phyloP scores from a whole-genome alignment of 257 asterid genomes.

The Plantago elongata region DNA sequence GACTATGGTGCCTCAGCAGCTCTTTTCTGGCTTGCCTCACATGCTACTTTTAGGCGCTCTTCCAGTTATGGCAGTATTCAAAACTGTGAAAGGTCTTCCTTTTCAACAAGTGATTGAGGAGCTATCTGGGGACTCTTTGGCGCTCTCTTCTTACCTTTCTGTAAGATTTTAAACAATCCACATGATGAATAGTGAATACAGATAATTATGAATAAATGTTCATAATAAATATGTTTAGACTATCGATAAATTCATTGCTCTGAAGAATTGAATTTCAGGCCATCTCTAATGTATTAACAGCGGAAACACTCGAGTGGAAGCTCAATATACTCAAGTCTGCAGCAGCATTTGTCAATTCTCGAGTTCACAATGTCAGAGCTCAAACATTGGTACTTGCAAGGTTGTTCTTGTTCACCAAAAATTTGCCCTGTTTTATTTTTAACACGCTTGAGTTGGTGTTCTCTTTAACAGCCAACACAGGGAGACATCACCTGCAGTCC shows the following conservation, averaged over 20 bases:
- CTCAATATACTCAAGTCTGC: constrained; percentile 68
- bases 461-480: no score
- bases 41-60: constrained; percentile 58
- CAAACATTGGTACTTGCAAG: constrained; percentile 67
- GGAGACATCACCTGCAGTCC: no score
- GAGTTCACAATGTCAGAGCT: constrained; percentile 87
- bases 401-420: constrained; percentile 22
- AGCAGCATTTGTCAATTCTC: constrained; percentile 68
- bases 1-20: constrained; percentile 47
- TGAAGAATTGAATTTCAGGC: constrained; percentile 45
- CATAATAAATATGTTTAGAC: no score
- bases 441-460: no score
- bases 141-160: constrained; percentile 57
- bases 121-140: constrained; percentile 37
- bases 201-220: no score
- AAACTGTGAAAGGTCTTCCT: constrained; percentile 39
- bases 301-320: constrained; percentile 60
- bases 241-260: constrained; percentile 20
- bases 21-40: constrained; percentile 39
- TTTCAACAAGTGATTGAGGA: constrained; percentile 41
- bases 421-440: no score
- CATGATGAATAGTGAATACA: no score
- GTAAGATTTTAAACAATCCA: constrained; percentile 36
- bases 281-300: constrained; percentile 38
- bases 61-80: constrained; percentile 39